phyloP scores from a whole-genome alignment of 345 rosid species.

The Iberis pinnata region DNA sequence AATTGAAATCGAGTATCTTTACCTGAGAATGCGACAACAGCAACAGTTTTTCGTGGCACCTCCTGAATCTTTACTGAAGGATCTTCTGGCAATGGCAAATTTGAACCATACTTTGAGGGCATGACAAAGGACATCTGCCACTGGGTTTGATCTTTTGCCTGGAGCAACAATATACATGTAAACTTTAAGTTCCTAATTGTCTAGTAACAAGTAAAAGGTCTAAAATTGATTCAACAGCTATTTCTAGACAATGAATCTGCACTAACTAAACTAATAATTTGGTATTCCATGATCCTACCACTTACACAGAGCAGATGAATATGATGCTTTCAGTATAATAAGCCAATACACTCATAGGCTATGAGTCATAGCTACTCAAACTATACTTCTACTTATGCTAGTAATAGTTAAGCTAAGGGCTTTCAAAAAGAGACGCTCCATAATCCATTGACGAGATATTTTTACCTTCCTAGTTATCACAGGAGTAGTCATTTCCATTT shows the following conservation, averaged over 20 bases:
- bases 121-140: conserved; percentile 93
- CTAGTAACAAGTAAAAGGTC: not conserved
- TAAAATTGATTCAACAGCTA: not conserved
- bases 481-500: conserved; percentile 91
- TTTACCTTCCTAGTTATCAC: conserved; percentile 72
- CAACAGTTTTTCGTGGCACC: conserved; percentile 65
- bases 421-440: not conserved
- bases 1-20: conserved; percentile 18
- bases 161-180: conserved; percentile 11
- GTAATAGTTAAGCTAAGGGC: not conserved
- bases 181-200: not conserved
- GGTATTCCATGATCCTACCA: not conserved
- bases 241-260: too few species aligned
- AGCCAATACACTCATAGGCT: not conserved
- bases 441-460: not conserved
- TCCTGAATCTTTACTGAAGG: conserved; percentile 58
- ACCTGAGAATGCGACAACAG: conserved; percentile 83
- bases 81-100: conserved; percentile 74
- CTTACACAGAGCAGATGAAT: not conserved
- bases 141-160: conserved; percentile 53
- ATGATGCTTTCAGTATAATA: not conserved
- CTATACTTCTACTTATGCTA: not conserved
- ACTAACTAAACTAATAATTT: too few species aligned
- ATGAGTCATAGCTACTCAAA: conserved; percentile 4
- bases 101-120: conserved; percentile 77